Conservation (phyloP, 2,329 filamentous ascomycete genomes). For the Epichloe gansuensis region DNA sequence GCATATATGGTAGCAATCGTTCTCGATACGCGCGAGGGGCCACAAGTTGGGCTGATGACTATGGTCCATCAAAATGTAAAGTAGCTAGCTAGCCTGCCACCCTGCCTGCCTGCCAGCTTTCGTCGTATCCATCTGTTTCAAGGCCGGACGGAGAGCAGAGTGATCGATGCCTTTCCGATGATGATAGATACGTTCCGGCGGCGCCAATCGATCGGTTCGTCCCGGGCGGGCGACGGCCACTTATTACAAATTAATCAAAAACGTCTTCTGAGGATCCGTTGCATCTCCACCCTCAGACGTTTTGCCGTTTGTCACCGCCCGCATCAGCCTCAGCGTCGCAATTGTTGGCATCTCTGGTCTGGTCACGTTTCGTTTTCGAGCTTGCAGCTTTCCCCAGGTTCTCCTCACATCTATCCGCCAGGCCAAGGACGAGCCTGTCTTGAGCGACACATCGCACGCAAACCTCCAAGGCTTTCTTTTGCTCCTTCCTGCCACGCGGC, state of each 20-base stretch:
- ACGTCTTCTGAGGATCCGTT: not conserved
- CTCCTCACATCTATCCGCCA: slow-evolving; percentile 1
- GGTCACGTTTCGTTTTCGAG: slow-evolving; percentile 4
- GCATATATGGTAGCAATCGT: not conserved
- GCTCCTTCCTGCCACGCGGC: not conserved
- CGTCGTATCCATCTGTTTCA: too few relatives aligned
- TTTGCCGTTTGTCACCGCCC: slow-evolving; percentile 9
- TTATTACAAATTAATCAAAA: not conserved
- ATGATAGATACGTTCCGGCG: not conserved
- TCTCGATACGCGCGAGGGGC: too few relatives aligned
- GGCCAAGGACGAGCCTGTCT: not conserved
- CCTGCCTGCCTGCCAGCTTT: too few relatives aligned
- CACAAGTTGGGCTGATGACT: too few relatives aligned
- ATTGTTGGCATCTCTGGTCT: not conserved
- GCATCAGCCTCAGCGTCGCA: slow-evolving; percentile 6
- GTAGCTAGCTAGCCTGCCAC: too few relatives aligned
- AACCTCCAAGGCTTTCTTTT: not conserved
- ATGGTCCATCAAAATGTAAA: too few relatives aligned
- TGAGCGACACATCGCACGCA: not conserved
- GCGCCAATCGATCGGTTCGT: not conserved
- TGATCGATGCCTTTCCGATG: not conserved
- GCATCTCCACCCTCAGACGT: not conserved
- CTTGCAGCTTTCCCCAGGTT: slow-evolving; percentile 2
- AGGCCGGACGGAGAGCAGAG: too few relatives aligned
- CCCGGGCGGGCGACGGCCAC: not conserved